Conservation (phyloP, 306 rosid genomes). For the Dryas alaskensis region DNA sequence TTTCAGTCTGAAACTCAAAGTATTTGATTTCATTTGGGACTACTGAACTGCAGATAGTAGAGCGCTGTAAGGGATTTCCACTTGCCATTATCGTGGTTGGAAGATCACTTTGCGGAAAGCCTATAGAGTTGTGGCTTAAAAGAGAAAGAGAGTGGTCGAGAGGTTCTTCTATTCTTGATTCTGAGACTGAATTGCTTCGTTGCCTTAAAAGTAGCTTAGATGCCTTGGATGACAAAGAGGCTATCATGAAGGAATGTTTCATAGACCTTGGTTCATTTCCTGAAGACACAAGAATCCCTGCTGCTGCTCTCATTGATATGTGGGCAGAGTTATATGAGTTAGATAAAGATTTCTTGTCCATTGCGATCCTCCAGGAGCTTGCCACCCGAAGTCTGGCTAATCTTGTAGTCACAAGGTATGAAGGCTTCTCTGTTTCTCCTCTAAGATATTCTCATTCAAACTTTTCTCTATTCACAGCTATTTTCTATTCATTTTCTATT, state of each 20-base stretch:
- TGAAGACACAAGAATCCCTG: slow-evolving; percentile 60
- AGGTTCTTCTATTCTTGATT: slow-evolving; percentile 31
- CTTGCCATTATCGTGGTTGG: slow-evolving; percentile 49
- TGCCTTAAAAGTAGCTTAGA: slow-evolving; percentile 49
- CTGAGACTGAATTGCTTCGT: slow-evolving; percentile 23
- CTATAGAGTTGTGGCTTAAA: slow-evolving; percentile 27
- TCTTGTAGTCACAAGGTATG: slow-evolving; percentile 19
- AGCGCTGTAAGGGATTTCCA: slow-evolving; percentile 46
- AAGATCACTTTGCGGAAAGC: slow-evolving; percentile 34
- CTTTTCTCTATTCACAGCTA: slow-evolving; percentile 38
- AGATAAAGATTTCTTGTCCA: slow-evolving; percentile 37
- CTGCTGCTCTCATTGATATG: slow-evolving; percentile 56
- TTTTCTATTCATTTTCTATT: slow-evolving; percentile 10
- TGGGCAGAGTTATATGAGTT: slow-evolving; percentile 44
- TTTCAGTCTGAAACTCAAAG: slow-evolving; percentile 12
- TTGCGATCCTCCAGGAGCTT: slow-evolving; percentile 37
- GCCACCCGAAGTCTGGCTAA: slow-evolving; percentile 35
- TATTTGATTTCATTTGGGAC: background rate
- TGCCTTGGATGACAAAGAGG: slow-evolving; percentile 23
- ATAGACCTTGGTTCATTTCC: slow-evolving; percentile 66
- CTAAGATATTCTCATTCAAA: slow-evolving; percentile 38
- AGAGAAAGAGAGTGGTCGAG: slow-evolving; percentile 22
- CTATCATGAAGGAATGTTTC: slow-evolving; percentile 48
- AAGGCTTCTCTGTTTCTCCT: background rate
- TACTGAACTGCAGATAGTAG: slow-evolving; percentile 46